Evolutionary conservation across 2,329 filamentous ascomycete genomes (phyloP).

Genomic region (Ceratocystis harringtonii): DNA sequence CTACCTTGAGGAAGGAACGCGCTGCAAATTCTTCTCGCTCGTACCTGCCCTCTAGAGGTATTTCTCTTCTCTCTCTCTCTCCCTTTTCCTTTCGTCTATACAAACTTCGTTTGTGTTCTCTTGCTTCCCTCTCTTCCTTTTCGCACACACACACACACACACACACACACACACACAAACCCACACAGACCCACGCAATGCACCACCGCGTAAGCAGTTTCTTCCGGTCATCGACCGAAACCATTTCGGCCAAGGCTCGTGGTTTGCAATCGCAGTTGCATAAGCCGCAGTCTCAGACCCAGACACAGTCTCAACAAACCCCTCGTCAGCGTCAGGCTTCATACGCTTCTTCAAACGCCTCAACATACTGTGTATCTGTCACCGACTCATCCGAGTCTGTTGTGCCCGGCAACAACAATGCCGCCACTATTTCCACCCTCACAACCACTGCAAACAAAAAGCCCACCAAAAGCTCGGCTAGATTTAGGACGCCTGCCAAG

Average conservation of each 20-base stretch:
- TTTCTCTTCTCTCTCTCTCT: background rate
- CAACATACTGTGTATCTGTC: conserved; percentile 25
- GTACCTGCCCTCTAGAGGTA: background rate
- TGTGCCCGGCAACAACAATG: conserved; percentile 26
- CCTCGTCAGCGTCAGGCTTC: conserved; percentile 15
- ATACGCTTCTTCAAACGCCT: conserved; percentile 15
- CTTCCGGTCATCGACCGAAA: conserved; percentile 41
- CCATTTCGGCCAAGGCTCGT: conserved; percentile 24
- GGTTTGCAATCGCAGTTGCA: conserved; percentile 11
- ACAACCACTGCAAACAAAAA: conserved; percentile 22
- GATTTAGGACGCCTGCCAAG: conserved; percentile 23
- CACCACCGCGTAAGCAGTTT: conserved; percentile 44
- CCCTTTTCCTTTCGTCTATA: too few species aligned
- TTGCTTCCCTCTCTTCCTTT: background rate
- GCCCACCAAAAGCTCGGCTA: conserved; percentile 15
- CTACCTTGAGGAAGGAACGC: background rate
- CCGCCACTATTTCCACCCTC: conserved; percentile 28
- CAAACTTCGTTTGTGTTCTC: background rate
- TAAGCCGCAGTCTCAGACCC: conserved; percentile 13
- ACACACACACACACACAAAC: conserved; percentile 22
- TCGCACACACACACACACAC: background rate
- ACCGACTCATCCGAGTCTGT: conserved; percentile 25
- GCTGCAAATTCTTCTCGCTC: conserved; percentile 1
- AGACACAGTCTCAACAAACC: background rate
- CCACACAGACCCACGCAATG: conserved; percentile 28